Evolutionary conservation across 2,329 filamentous ascomycete species (phyloP), one percentile per base, ranked within the genome.

Genomic region (Colletotrichum phormii): DNA sequence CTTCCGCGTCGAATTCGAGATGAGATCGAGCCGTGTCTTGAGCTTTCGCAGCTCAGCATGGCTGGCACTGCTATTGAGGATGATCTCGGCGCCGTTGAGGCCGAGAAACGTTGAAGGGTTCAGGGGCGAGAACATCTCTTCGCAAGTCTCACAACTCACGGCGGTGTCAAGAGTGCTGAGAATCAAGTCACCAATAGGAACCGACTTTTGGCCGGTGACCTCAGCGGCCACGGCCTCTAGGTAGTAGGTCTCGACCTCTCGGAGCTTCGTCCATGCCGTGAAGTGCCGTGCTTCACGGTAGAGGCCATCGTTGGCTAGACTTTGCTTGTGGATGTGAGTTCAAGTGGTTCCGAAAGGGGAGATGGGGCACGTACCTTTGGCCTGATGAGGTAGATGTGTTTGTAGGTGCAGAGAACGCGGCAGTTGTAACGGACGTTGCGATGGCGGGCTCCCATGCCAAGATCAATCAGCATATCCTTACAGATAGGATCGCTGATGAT

Each of bases 381-480:
- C 11, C 93, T 86, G 69, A 96, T 92, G 70, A 92, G 84, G n/a
- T 95, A 82, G 26, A 95, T 91, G 81, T 91, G 90, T 60, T 89
- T 87, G 76, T 95, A 89, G 63, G 90, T 85, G 73, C 79, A 78
- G 1, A 84, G 75, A 26, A 80, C 79, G 31, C 83, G 77, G 51
- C 78, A 79, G 68, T 85, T 85, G 76, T 83, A 84, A 9, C 77
- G 77, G 12, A 78, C 76, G 60, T 81, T 81, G 5, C 82, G 76
- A 64, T 83, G 81, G 85, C 84, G 73, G 94, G 94, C 85, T 0
- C 91, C 90, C 83, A 90, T 85, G 51, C 89, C 89, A 37, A 92
- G 83, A 77, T 92, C 90, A 24, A 93, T 82, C 22, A 94, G 84
- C 76, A 94, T 94, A 78, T 89, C 91, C 76, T 92, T 84, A 74